Evolutionary conservation across 352 stramenopile species (phyloP).

Genomic region (Aphanomyces cochlioides): DNA sequence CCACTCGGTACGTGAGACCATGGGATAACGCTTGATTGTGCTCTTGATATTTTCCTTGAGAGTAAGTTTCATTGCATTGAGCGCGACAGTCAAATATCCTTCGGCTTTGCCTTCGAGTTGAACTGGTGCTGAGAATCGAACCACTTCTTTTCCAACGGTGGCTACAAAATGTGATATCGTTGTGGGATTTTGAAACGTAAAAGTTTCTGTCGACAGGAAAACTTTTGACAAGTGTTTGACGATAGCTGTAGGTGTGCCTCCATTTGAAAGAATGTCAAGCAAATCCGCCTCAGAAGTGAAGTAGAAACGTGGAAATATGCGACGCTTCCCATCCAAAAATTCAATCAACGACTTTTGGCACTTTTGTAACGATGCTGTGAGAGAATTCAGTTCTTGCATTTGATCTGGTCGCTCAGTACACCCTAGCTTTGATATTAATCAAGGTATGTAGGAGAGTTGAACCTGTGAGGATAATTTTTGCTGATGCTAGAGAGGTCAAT

Average conservation of each 20-base stretch:
- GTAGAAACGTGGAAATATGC: slow-evolving; percentile 93
- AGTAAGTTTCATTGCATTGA: slow-evolving; percentile 88
- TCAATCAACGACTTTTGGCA: slow-evolving; percentile 93
- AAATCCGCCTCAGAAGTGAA: slow-evolving; percentile 94
- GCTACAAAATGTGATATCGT: slow-evolving; percentile 88
- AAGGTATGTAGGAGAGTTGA: not conserved
- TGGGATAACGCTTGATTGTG: slow-evolving; percentile 83
- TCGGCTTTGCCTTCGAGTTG: slow-evolving; percentile 93
- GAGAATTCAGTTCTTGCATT: slow-evolving; percentile 69
- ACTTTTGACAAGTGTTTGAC: slow-evolving; percentile 90
- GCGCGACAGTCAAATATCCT: slow-evolving; percentile 90
- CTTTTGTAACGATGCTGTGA: slow-evolving; percentile 78
- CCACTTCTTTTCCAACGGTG: slow-evolving; percentile 81
- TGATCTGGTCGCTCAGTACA: slow-evolving; percentile 49
- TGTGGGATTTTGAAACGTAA: slow-evolving; percentile 61
- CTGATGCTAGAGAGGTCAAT: not conserved
- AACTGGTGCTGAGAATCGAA: slow-evolving; percentile 87
- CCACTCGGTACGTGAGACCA: slow-evolving; percentile 91
- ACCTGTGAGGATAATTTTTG: slow-evolving; percentile 45
- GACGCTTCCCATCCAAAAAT: slow-evolving; percentile 91
- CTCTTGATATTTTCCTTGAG: slow-evolving; percentile 85
- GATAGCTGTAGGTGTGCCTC: slow-evolving; percentile 81
- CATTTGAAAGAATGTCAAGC: slow-evolving; percentile 93
- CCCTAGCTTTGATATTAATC: slow-evolving; percentile 36
- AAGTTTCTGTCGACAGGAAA: slow-evolving; percentile 59